These are phyloP conservation scores for Seiridium cupressi DNA, from an alignment of 2,329 filamentous ascomycete species.

Conservation along the genomic window DNA sequence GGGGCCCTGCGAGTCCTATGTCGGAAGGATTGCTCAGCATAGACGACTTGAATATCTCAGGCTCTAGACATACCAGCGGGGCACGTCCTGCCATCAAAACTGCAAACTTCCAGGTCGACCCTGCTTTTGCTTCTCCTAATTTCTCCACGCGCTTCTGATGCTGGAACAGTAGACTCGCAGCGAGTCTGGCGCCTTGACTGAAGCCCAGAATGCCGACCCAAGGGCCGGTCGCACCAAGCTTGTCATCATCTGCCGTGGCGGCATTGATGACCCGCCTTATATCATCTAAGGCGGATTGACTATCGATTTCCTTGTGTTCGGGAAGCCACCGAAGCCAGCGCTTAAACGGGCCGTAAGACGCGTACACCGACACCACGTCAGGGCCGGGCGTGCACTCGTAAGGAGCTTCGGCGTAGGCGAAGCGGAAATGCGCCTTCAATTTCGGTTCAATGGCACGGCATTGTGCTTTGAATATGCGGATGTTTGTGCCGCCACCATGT, in stretches of 20 bases:
- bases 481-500: slow-evolving; percentile 77
- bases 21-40: slow-evolving; percentile 23
- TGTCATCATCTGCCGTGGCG: slow-evolving; percentile 52
- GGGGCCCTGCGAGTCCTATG: slow-evolving; percentile 40
- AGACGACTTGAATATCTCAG: slow-evolving; percentile 25
- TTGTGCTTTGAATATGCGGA: slow-evolving; percentile 66
- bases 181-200: slow-evolving; percentile 64
- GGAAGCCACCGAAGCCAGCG: slow-evolving; percentile 62
- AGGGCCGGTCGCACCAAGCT: slow-evolving; percentile 47
- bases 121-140: slow-evolving; percentile 18
- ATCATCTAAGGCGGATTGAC: slow-evolving; percentile 35
- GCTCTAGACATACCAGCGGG: slow-evolving; percentile 54
- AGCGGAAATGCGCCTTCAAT: slow-evolving; percentile 60
- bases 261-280: slow-evolving; percentile 36
- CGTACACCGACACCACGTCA: slow-evolving; percentile 64
- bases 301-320: slow-evolving; percentile 51
- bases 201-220: slow-evolving; percentile 65
- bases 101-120: slow-evolving; percentile 52
- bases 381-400: slow-evolving; percentile 61
- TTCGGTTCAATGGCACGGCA: slow-evolving; percentile 49
- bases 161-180: slow-evolving; percentile 55
- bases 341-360: slow-evolving; percentile 63
- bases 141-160: slow-evolving; percentile 56
- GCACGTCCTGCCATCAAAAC: slow-evolving; percentile 61
- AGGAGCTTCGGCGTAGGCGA: slow-evolving; percentile 71